phyloP scores from a whole-genome alignment of 208 protist genomes.

The Leishmania lainsoni region DNA sequence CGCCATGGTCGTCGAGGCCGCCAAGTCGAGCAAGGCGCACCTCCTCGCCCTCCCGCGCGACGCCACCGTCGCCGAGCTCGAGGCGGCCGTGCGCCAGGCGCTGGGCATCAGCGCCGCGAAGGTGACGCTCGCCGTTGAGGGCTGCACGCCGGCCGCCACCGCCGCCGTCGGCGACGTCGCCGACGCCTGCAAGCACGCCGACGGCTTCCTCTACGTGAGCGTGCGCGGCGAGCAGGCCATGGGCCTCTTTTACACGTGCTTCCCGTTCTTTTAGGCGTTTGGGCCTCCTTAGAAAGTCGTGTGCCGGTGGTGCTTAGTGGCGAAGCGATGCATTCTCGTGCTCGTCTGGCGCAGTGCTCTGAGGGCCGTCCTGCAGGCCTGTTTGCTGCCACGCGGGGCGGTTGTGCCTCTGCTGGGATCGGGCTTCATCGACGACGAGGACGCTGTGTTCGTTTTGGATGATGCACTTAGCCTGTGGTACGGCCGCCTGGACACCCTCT shows the following conservation, averaged over 20 bases:
- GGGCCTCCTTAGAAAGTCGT: too few species aligned
- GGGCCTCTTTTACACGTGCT: background rate
- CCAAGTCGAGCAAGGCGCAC: constrained; percentile 23
- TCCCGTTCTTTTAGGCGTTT: too few species aligned
- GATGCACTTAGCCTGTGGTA: too few species aligned
- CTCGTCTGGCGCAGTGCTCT: too few species aligned
- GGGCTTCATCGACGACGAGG: too few species aligned
- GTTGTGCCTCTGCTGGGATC: too few species aligned
- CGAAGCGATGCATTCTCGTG: too few species aligned
- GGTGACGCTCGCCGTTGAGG: constrained; percentile 26
- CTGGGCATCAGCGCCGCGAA: constrained; percentile 14
- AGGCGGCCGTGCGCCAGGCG: constrained; percentile 9
- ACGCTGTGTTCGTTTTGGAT: too few species aligned
- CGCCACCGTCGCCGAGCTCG: constrained; percentile 26
- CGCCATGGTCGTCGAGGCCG: constrained; percentile 24
- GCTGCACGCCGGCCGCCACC: constrained; percentile 25
- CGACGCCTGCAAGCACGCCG: constrained; percentile 9
- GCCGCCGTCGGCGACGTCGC: constrained; percentile 18
- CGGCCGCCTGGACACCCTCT: too few species aligned
- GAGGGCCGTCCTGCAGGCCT: too few species aligned
- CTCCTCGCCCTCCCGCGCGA: constrained; percentile 27
- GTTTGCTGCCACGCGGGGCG: too few species aligned
- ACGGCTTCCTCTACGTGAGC: constrained; percentile 15
- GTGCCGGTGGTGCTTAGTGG: too few species aligned
- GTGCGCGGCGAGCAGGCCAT: constrained; percentile 9